phyloP scores from a whole-genome alignment of 2,329 filamentous ascomycete genomes.

The Xylariaceae sp. region DNA sequence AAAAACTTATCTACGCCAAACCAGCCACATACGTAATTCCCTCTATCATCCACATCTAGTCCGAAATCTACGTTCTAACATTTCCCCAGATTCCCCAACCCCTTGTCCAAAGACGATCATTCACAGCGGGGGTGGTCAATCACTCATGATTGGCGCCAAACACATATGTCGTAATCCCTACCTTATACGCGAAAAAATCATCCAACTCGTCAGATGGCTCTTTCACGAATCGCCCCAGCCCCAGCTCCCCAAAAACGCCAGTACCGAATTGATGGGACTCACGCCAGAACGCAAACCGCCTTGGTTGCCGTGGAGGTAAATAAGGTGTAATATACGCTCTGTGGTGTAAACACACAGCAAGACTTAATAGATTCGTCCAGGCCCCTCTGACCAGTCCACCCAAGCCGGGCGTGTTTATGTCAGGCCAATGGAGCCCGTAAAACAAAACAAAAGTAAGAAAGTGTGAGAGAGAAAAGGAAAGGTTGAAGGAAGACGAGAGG shows the following conservation, averaged over 20 bases:
- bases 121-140: neutral
- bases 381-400: slow-evolving; percentile 2
- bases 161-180: neutral
- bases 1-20: neutral
- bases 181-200: too few species aligned
- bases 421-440: neutral
- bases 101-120: neutral
- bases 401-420: neutral
- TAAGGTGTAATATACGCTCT: too few species aligned
- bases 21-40: neutral
- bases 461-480: neutral
- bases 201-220: too few species aligned
- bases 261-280: neutral
- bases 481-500: neutral
- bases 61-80: too few species aligned
- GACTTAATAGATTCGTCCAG: slow-evolving; percentile 10
- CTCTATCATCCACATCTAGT: too few species aligned
- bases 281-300: too few species aligned
- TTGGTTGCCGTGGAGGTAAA: too few species aligned
- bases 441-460: neutral
- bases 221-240: too few species aligned
- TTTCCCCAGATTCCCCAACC: neutral
- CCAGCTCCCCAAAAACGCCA: neutral
- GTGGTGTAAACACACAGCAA: too few species aligned
- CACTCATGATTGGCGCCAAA: neutral